Conservation (phyloP, 257 asterid genomes). For the Przewalskia tangutica region DNA sequence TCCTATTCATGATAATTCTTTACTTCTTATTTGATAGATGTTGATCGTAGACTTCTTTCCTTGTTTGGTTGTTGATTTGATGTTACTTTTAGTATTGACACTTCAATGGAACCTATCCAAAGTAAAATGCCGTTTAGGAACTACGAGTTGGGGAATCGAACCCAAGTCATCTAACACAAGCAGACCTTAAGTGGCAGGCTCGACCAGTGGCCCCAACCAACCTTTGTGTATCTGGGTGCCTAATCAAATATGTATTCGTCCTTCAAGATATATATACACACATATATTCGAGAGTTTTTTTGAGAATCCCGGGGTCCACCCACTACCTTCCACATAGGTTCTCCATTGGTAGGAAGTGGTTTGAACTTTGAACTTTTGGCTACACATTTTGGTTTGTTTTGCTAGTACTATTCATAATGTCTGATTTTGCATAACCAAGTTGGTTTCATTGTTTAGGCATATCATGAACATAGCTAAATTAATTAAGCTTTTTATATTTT, state of each 20-base stretch:
- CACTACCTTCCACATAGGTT: too few relatives aligned
- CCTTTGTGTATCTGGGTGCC: too few relatives aligned
- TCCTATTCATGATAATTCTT: background rate
- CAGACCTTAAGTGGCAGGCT: too few relatives aligned
- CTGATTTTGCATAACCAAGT: background rate
- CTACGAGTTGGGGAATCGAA: too few relatives aligned
- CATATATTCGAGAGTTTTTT: too few relatives aligned
- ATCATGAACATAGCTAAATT: background rate
- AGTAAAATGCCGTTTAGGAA: too few relatives aligned
- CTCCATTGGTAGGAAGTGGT: background rate
- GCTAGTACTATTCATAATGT: background rate
- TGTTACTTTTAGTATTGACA: background rate
- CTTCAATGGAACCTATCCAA: background rate
- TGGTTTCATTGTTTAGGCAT: background rate
- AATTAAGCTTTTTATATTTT: background rate
- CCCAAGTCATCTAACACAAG: too few relatives aligned
- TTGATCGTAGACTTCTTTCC: background rate
- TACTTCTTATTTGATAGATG: background rate
- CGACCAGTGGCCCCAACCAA: too few relatives aligned
- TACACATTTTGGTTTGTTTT: background rate
- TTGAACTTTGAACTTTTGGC: background rate
- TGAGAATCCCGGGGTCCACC: too few relatives aligned
- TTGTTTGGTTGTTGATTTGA: background rate
- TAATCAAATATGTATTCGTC: too few relatives aligned
- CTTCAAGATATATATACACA: too few relatives aligned